Percentiles rank a stretch among this genome's conserved stretches.
Conservation (phyloP, 768 basidiomycete species). For the Xerocomus spinulosus region DNA sequence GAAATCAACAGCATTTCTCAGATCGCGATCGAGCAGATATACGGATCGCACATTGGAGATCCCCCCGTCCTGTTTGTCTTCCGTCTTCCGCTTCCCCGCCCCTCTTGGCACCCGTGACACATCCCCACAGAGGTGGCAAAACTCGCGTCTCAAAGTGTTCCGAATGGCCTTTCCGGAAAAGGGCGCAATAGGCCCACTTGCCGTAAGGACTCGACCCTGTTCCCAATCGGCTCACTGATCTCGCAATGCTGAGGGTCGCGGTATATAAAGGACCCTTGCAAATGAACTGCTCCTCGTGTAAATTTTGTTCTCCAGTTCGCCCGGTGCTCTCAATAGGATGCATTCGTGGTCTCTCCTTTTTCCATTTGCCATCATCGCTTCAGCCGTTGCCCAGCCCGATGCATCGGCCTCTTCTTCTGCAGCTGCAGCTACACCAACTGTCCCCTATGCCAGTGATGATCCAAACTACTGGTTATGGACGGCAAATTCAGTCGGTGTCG, state of each 20-base stretch:
- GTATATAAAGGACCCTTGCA: conserved; percentile 22
- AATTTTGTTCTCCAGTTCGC: conserved; percentile 15
- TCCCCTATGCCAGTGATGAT: conserved; percentile 40
- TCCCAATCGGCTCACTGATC: not conserved
- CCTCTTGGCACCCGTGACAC: too few species aligned
- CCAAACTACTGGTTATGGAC: conserved; percentile 46
- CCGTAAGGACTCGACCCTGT: conserved; percentile 11
- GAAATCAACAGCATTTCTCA: too few species aligned
- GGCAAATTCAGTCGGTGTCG: conserved; percentile 16
- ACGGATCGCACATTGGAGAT: too few species aligned
- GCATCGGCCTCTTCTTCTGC: conserved; percentile 26
- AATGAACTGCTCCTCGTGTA: conserved; percentile 10
- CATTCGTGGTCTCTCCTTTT: conserved; percentile 30
- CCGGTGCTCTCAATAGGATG: conserved; percentile 18
- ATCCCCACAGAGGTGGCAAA: too few species aligned
- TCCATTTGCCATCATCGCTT: conserved; percentile 16
- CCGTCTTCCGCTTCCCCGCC: too few species aligned
- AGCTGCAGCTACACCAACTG: conserved; percentile 38
- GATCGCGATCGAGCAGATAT: too few species aligned
- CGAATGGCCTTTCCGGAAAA: not conserved
- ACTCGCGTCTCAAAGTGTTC: not conserved
- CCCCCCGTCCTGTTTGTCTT: too few species aligned
- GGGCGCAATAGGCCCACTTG: not conserved
- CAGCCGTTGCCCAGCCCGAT: conserved; percentile 14
- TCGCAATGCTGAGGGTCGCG: not conserved